A percentile compares a stretch with the other conserved stretches of the same genome.
These are phyloP conservation scores for Sphagnum tenellum DNA, from an alignment of 225 moss, liverwort and hornwort species.

Conservation along the genomic window DNA sequence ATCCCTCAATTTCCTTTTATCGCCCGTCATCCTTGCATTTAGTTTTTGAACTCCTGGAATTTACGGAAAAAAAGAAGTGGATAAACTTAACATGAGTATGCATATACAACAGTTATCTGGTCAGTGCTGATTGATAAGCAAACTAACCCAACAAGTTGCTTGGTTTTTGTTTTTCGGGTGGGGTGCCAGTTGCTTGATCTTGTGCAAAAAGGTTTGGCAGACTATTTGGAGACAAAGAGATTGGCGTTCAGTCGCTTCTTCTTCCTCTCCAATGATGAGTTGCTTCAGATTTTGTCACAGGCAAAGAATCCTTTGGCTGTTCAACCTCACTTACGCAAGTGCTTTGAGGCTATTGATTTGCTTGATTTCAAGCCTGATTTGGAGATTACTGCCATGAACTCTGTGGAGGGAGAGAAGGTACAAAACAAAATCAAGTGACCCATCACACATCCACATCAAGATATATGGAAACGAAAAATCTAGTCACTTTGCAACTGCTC, in stretches of 20 bases:
- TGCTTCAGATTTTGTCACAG: conserved; percentile 88
- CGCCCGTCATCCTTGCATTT: not conserved
- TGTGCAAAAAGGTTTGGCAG: conserved; percentile 78
- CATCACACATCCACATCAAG: no score
- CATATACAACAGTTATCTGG: no score
- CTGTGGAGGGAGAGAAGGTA: conserved; percentile 81
- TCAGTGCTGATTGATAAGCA: no score
- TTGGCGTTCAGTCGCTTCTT: conserved; percentile 85
- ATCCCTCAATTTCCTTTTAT: not conserved
- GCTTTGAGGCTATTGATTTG: conserved; percentile 82
- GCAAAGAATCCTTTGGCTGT: conserved; percentile 83
- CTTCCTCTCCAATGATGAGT: conserved; percentile 80
- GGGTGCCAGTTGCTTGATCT: conserved; percentile 53
- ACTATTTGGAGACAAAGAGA: conserved; percentile 83
- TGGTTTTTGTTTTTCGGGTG: not conserved
- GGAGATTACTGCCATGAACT: conserved; percentile 78
- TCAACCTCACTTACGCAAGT: conserved; percentile 81
- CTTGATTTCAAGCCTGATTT: conserved; percentile 74
- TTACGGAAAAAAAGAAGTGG: no score
- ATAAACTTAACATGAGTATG: no score
- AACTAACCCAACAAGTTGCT: no score
- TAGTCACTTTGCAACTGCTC: no score
- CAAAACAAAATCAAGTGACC: no score
- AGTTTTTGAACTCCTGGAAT: not conserved
- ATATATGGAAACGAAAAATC: no score